These are phyloP conservation scores for Neurospora terricola DNA, from an alignment of 495 filamentous ascomycete species.

Conservation along the genomic window DNA sequence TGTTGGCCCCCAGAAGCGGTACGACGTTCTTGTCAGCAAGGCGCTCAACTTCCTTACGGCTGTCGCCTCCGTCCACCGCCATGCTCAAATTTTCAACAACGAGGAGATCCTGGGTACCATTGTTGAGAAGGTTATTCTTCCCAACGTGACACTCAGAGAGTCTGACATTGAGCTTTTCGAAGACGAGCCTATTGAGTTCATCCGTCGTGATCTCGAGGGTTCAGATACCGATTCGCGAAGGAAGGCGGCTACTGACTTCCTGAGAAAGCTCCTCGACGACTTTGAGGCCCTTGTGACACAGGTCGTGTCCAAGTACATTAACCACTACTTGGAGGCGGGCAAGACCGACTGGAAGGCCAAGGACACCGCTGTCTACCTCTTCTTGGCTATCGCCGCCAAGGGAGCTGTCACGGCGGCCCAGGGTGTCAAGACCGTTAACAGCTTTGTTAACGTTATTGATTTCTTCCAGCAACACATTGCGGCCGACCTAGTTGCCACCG, in stretches of 20 bases:
- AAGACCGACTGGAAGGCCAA: constrained; percentile 86
- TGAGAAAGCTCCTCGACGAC: constrained; percentile 74
- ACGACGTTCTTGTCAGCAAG: constrained; percentile 91
- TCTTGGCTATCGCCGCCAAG: constrained; percentile 86
- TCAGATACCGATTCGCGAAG: constrained; percentile 90
- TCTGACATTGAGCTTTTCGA: constrained; percentile 94
- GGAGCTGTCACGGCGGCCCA: constrained; percentile 73
- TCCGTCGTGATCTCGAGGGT: constrained; percentile 88
- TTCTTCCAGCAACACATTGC: constrained; percentile 91
- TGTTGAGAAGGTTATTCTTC: constrained; percentile 88
- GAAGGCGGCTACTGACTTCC: constrained; percentile 86
- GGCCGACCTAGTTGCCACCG: constrained; percentile 59
- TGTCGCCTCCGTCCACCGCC: constrained; percentile 61
- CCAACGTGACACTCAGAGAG: constrained; percentile 81
- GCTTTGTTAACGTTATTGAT: constrained; percentile 70
- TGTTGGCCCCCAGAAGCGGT: constrained; percentile 78
- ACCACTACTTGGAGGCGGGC: constrained; percentile 63
- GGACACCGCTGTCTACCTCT: constrained; percentile 93
- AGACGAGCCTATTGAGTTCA: constrained; percentile 98
- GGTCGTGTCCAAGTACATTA: constrained; percentile 71
- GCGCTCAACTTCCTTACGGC: constrained; percentile 90
- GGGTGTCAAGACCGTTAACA: constrained; percentile 83
- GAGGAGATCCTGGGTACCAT: constrained; percentile 66
- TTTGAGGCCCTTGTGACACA: constrained; percentile 77
- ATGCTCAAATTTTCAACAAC: constrained; percentile 79